Evolutionary conservation across 2,329 filamentous ascomycete genomes (phyloP).

Genomic region (Chrysoporthe cubensis): DNA sequence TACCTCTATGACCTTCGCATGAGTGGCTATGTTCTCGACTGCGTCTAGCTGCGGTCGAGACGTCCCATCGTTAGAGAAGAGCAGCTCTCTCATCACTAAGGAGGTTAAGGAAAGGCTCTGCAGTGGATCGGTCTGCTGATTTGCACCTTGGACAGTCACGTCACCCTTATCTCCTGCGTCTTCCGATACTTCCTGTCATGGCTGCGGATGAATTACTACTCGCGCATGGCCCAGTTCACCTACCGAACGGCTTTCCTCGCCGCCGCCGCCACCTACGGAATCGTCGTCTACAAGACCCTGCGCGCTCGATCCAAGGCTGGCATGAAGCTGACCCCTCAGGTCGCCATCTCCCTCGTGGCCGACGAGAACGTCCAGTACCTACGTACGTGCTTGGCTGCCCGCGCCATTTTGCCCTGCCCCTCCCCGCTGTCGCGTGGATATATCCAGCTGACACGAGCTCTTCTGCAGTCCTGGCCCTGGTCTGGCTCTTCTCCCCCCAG

Average conservation of each 20-base stretch:
- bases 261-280: conserved; percentile 91
- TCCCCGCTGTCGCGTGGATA: background rate
- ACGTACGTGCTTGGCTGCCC: conserved; percentile 59
- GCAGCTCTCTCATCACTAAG: background rate
- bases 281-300: conserved; percentile 98
- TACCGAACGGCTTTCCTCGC: conserved; percentile 92
- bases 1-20: conserved; percentile 13
- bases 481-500: conserved; percentile 93
- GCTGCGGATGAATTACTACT: conserved; percentile 85
- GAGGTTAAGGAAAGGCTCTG: background rate
- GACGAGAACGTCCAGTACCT: conserved; percentile 99
- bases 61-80: background rate
- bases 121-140: conserved; percentile 17
- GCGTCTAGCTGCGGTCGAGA: background rate
- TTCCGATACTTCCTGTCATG: conserved; percentile 84
- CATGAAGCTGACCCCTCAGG: conserved; percentile 59
- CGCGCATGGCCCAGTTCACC: conserved; percentile 74
- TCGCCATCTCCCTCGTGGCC: conserved; percentile 68
- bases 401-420: background rate
- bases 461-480: conserved; percentile 78
- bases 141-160: conserved; percentile 63
- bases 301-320: conserved; percentile 80
- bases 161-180: conserved; percentile 82
- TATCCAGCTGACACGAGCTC: conserved; percentile 27
- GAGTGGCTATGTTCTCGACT: background rate